Evolutionary conservation across 768 basidiomycete genomes (phyloP), one percentile per base, ranked within the genome.

Genomic region (Inosperma sp.): DNA sequence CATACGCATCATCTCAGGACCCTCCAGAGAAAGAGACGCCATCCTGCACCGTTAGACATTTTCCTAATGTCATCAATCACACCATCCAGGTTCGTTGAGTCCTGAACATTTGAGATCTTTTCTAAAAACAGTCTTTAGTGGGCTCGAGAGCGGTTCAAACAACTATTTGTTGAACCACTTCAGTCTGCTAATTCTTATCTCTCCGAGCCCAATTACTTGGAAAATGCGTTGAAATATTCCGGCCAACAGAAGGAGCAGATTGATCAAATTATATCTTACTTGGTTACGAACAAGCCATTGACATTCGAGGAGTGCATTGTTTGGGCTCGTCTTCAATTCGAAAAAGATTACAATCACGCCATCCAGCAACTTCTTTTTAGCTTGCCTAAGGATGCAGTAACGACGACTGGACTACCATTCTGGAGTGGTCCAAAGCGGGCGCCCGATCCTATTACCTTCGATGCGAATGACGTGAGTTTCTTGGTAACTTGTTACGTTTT

Each of bases 351-450:
- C 67, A 88, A 81, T 73, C 93, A 94, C 62, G 82, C 88, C 37
- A 98, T 98, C 66, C 84, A 84, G 52, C 96, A 99, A 66, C 73
- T 99, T 29, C 67, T 99, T 37, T 92, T 81, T 76, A 96, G 91
- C 69, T 74, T 99, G 58, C 96, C 96, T 9, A 95, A 93, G 67
- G 96, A 99, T 65, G 86, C 88, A 31, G 72, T 88, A 40, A 93
- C 94, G 7, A 91, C 82, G 62, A 86, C 84, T 16, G 96, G 96
- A 5, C 90, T 93, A 59, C 94, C 93, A 9, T 99, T 99, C 80
- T 99, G 96, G 96, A 94, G 92, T 59, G 93, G 94, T 16, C 96
- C 96, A 2, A 99, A 99, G 75, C 82, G 96, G 53, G 95, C 94
- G 6, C 96, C 96, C 10, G 93, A 97, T 42, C 76, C 95, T 22